phyloP scores from a whole-genome alignment of 371 early-diverging fungal species.

The Phascolomyces articulosus region DNA sequence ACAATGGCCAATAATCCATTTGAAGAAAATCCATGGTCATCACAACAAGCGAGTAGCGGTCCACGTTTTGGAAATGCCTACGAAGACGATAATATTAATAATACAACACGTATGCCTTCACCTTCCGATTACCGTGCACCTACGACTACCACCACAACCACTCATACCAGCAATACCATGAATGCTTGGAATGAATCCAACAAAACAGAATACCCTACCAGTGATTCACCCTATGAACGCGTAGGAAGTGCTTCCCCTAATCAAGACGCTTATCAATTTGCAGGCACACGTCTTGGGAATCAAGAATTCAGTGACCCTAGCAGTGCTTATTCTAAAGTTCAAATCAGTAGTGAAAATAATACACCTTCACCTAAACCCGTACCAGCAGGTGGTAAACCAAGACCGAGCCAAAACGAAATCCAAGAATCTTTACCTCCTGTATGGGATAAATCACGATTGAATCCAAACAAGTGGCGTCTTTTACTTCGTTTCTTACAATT shows the following conservation, averaged over 20 bases:
- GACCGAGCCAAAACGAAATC: conserved; percentile 21
- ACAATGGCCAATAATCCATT: conserved; percentile 16
- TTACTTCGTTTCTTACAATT: conserved; percentile 42
- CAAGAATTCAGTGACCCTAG: neutral
- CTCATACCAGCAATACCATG: too few relatives aligned
- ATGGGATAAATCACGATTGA: conserved; percentile 22
- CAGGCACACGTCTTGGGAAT: conserved; percentile 27
- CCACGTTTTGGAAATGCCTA: conserved; percentile 24
- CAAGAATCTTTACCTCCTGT: conserved; percentile 26
- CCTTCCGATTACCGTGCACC: conserved; percentile 37
- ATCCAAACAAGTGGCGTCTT: conserved; percentile 36
- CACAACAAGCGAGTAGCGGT: conserved; percentile 4
- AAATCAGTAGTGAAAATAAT: neutral
- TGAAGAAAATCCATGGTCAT: conserved; percentile 18
- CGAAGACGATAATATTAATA: conserved; percentile 6
- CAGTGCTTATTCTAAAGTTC: conserved; percentile 24
- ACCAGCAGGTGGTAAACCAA: conserved; percentile 19
- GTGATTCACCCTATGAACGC: conserved; percentile 10
- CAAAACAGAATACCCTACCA: conserved; percentile 25
- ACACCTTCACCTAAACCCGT: conserved; percentile 2
- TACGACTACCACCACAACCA: conserved; percentile 4
- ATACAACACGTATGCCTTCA: conserved; percentile 33
- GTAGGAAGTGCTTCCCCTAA: conserved; percentile 1
- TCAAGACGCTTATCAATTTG: conserved; percentile 28
- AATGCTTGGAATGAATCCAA: conserved; percentile 25